Conservation (phyloP, 495 filamentous ascomycete genomes). For the Venustampulla echinocandica region DNA sequence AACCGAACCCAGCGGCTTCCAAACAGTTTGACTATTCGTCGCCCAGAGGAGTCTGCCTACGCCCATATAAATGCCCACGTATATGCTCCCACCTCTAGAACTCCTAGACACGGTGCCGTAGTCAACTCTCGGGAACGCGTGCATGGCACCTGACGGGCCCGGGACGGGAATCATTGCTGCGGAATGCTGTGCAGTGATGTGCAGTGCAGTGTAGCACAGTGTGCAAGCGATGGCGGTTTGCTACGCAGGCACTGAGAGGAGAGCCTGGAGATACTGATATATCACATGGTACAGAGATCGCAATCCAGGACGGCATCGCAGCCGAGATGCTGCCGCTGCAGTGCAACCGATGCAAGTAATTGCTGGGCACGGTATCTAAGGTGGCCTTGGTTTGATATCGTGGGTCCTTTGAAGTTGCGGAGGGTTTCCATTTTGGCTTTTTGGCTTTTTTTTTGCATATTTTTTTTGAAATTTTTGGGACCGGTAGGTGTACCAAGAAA, state of each 20-base stretch:
- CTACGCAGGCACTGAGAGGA: background rate
- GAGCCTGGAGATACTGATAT: slow-evolving; percentile 1
- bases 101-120: background rate
- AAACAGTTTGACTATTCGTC: background rate
- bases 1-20: background rate
- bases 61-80: background rate
- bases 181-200: no score
- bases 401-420: background rate
- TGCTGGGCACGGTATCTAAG: no score
- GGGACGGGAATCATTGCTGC: background rate
- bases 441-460: no score
- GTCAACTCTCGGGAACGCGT: background rate
- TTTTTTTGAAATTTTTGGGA: background rate
- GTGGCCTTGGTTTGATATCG: background rate
- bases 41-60: background rate
- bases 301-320: slow-evolving; percentile 6
- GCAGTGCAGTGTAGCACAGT: no score
- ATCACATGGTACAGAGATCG: slow-evolving; percentile 18
- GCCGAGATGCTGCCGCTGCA: slow-evolving; percentile 10
- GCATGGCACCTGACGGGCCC: background rate
- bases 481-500: background rate
- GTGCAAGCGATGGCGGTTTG: slow-evolving; percentile 12
- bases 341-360: no score
- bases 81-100: no score
- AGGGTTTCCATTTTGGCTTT: no score